These are phyloP conservation scores for Pythium oligandrum DNA, from an alignment of 352 stramenopile species.

Conservation along the genomic window DNA sequence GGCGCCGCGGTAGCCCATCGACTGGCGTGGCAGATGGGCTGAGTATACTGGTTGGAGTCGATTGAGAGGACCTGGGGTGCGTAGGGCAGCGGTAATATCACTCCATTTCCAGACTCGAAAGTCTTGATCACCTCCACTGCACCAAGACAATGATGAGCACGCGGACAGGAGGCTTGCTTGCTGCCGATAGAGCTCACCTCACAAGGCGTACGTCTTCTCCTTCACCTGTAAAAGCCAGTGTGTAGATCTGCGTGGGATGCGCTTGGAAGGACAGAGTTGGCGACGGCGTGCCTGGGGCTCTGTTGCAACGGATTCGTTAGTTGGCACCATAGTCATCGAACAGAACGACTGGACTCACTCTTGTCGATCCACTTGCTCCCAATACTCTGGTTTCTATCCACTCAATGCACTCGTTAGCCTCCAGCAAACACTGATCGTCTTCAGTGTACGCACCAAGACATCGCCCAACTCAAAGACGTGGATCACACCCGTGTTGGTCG, in stretches of 20 bases:
- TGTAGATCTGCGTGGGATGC: conserved; percentile 71
- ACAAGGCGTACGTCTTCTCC: conserved; percentile 46
- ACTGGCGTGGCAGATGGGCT: conserved; percentile 43
- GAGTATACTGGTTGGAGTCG: conserved; percentile 38
- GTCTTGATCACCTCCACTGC: conserved; percentile 70
- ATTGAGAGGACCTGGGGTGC: conserved; percentile 14
- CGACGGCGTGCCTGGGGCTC: conserved; percentile 30
- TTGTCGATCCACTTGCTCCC: conserved; percentile 2
- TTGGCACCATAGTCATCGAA: too few species aligned
- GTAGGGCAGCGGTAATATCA: conserved; percentile 44
- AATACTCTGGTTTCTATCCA: conserved; percentile 17
- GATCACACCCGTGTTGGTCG: conserved; percentile 54
- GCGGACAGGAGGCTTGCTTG: too few species aligned
- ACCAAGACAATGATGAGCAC: not conserved
- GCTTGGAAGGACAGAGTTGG: conserved; percentile 60
- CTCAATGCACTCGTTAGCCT: too few species aligned
- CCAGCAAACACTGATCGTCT: too few species aligned
- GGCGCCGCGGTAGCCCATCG: conserved; percentile 53
- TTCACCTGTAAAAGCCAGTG: conserved; percentile 61
- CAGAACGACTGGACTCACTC: too few species aligned
- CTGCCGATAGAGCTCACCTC: too few species aligned
- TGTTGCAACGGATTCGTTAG: conserved; percentile 4
- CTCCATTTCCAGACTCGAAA: conserved; percentile 75
- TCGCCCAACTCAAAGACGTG: conserved; percentile 49
- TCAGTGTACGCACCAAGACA: conserved; percentile 24